These are phyloP conservation scores for Neurospora africana DNA, from an alignment of 495 filamentous ascomycete species.

Conservation along the genomic window DNA sequence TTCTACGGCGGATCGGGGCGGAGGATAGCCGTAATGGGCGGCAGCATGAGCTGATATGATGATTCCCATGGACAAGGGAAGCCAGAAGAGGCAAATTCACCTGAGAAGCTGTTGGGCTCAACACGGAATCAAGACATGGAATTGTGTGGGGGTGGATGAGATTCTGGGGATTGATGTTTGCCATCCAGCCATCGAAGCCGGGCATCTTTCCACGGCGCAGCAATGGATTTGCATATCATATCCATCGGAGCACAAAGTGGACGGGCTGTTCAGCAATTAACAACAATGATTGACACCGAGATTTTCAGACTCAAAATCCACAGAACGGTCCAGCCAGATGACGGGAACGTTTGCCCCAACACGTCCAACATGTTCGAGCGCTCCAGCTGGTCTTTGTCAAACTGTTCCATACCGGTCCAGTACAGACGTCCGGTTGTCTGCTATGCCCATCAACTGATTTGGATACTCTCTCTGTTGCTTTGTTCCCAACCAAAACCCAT, in stretches of 20 bases:
- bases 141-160: neutral
- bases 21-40: neutral
- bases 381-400: neutral
- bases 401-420: neutral
- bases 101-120: neutral
- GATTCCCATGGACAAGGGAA: neutral
- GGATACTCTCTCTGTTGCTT: neutral
- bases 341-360: neutral
- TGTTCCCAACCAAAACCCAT: neutral
- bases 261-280: neutral
- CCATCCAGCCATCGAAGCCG: neutral
- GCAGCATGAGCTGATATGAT: neutral
- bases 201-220: neutral
- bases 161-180: neutral
- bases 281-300: neutral
- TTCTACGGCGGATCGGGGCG: neutral
- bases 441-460: neutral
- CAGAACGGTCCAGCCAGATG: neutral
- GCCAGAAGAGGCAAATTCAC: neutral
- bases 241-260: neutral
- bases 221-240: neutral
- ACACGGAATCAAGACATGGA: neutral
- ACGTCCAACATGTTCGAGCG: neutral
- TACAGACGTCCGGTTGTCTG: neutral
- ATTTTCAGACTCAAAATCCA: neutral